Evolutionary conservation across 1,139 yeast genomes (phyloP).

Genomic region (Sugiyamaella pinicola): DNA sequence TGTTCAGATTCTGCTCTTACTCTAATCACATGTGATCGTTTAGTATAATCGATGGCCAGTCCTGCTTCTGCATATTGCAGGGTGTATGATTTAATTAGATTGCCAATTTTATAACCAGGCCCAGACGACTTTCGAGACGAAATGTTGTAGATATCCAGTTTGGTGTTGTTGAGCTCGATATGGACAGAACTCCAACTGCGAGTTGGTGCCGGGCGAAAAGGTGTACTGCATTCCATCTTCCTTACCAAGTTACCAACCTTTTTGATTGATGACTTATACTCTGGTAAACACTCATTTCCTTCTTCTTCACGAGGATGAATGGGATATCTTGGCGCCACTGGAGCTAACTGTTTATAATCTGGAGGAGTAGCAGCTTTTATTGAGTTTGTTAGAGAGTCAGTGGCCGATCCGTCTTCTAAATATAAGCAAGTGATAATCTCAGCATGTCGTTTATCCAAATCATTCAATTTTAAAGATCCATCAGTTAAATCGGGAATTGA

Average conservation of each 20-base stretch:
- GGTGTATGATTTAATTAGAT: conserved; percentile 50
- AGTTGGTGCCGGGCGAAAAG: conserved; percentile 44
- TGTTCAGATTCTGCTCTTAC: conserved; percentile 71
- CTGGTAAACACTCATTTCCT: conserved; percentile 41
- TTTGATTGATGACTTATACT: conserved; percentile 40
- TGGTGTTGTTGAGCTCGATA: conserved; percentile 61
- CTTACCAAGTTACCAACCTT: conserved; percentile 38
- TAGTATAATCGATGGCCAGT: conserved; percentile 67
- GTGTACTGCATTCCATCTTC: conserved; percentile 44
- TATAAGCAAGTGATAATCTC: conserved; percentile 24
- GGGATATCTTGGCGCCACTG: conserved; percentile 35
- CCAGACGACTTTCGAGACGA: conserved; percentile 16
- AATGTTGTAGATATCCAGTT: conserved; percentile 49
- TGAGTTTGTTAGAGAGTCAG: background rate
- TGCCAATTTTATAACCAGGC: conserved; percentile 26
- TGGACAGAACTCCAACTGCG: conserved; percentile 57
- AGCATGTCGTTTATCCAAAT: conserved; percentile 21
- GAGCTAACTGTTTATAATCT: conserved; percentile 34
- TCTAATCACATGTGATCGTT: conserved; percentile 59
- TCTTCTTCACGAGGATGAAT: conserved; percentile 41
- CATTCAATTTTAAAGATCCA: conserved; percentile 5
- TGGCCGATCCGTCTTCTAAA: conserved; percentile 24
- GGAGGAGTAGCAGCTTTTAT: conserved; percentile 29
- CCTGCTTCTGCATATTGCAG: conserved; percentile 72
- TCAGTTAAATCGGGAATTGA: conserved; percentile 25